Base-by-base conservation (phyloP, 2,329 filamentous ascomycete species). In the Karstenula rhodostoma region DNA sequence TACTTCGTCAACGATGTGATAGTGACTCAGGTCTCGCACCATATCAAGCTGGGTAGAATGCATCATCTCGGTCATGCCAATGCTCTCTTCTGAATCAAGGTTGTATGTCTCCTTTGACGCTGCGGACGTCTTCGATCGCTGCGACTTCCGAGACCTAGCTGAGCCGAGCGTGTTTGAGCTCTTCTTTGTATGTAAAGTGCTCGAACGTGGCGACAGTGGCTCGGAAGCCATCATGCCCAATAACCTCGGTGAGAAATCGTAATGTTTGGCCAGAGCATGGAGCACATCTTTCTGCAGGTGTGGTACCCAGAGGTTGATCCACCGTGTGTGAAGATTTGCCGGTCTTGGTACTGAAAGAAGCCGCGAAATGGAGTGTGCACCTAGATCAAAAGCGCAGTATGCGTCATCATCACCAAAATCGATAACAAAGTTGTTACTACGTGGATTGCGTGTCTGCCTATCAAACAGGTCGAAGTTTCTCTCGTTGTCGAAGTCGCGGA, bases 291-390 rank as follows among this genome's bases (percentile, higher is more conserved):
- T 80, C 67, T 92, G 89, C 19, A 77, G 75, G 67, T 87, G 85
- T 0, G 90, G 90, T 49, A 86, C 83, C 88, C 89, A 93, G 27
- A 93, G 84, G 63, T 93, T 91, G 66, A 93, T 91, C 90, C 90
- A 93, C 74, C 90, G 83, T 4, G 90, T 87, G 61, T 81, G 83
- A 48, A 83, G 77, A 51, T 79, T 81, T 43, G 76, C 77, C 2
- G 84, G 81, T 58, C 82, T 79, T 68, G 84, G 72, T 8, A 69
- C 62, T 33, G 69, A 65, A 13, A 78, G 58, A 17, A 75, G 66
- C 49, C 56, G 76, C 49, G 63, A 79, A 32, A 88, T 73, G 3
- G 83, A 79, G 1, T 75, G 63, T 1, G 74, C 67, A 3, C 76
- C 70, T 9, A 90, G 75, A 66, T 90, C 79, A 54, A 85, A 84